phyloP scores from a whole-genome alignment of 345 rosid genomes.

The Salix suchowensis region DNA sequence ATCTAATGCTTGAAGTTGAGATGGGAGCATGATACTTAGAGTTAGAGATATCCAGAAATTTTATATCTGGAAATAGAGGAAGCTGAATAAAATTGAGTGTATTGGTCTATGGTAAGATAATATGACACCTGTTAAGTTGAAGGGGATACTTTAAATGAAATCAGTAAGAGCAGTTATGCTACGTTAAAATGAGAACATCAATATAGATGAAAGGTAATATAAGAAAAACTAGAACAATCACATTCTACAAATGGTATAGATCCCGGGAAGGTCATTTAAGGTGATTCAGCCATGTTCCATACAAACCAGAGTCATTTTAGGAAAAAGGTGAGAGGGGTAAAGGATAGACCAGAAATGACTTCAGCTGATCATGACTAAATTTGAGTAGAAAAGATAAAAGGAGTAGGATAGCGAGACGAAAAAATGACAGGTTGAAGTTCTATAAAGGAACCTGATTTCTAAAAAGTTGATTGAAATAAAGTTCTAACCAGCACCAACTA shows the following conservation, averaged over 20 bases:
- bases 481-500: neutral
- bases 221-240: neutral
- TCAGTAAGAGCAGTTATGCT: neutral
- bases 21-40: neutral
- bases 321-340: neutral
- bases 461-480: no score
- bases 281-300: neutral
- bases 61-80: neutral
- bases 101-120: neutral
- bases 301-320: neutral
- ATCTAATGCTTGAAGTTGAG: neutral
- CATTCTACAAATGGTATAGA: neutral
- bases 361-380: neutral
- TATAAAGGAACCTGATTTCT: neutral
- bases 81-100: neutral
- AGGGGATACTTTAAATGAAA: neutral
- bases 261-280: neutral
- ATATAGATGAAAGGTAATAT: neutral
- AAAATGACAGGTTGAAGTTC: neutral
- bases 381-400: neutral
- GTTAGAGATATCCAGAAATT: neutral
- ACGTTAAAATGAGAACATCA: neutral
- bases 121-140: neutral
- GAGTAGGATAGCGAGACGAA: neutral
- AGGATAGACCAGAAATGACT: neutral